Evolutionary conservation across 208 protist genomes (phyloP).

Genomic region (Trypanosoma cruzi): DNA sequence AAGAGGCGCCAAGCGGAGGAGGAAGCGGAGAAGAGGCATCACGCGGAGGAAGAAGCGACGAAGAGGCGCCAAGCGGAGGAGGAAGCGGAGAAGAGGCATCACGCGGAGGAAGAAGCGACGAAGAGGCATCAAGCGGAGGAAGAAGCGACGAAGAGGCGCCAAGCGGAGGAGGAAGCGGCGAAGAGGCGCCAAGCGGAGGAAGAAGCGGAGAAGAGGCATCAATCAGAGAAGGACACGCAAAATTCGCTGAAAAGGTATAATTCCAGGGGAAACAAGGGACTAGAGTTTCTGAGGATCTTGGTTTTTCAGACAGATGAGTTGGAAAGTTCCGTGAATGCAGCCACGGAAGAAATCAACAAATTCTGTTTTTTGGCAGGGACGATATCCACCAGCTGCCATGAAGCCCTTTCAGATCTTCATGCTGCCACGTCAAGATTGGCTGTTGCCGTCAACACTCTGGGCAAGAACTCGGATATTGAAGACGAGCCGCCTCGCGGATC

Average conservation of each 20-base stretch:
- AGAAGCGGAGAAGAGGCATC: conserved; percentile 7
- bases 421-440: background rate
- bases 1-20: too few species aligned
- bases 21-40: too few species aligned
- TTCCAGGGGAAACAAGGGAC: background rate
- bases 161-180: too few species aligned
- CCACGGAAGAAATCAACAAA: background rate
- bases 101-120: too few species aligned
- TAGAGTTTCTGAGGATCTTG: background rate
- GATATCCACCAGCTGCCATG: background rate
- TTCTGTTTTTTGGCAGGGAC: background rate
- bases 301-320: background rate
- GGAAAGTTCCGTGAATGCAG: background rate
- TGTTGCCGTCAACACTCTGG: background rate
- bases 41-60: too few species aligned
- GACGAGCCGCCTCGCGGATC: background rate
- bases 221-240: background rate
- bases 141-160: too few species aligned
- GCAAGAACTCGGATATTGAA: background rate
- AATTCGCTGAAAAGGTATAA: background rate
- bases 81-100: too few species aligned
- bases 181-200: background rate
- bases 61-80: too few species aligned
- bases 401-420: background rate
- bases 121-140: too few species aligned